These are phyloP conservation scores for Phlegmacium glaucopus DNA, from an alignment of 768 basidiomycete species.

Conservation along the genomic window DNA sequence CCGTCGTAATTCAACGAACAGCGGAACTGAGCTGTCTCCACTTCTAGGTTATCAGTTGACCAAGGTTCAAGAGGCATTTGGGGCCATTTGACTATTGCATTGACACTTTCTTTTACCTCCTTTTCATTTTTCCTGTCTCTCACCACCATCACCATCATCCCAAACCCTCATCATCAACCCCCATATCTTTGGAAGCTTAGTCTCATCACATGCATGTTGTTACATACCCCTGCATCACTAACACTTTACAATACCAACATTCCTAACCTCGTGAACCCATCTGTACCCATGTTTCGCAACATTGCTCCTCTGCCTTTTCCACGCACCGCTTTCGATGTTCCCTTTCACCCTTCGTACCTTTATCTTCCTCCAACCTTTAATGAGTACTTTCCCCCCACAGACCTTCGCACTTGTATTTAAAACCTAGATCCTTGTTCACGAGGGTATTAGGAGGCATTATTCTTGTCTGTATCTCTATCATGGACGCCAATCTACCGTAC, in stretches of 20 bases:
- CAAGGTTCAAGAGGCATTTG: constrained; percentile 44
- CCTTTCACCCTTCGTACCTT: constrained; percentile 5
- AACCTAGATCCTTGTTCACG: constrained; percentile 8
- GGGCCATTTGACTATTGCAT: constrained; percentile 27
- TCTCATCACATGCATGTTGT: constrained; percentile 2
- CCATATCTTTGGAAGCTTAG: neutral
- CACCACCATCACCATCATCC: too few relatives aligned
- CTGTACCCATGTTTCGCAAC: too few relatives aligned
- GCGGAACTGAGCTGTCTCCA: neutral
- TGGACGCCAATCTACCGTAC: neutral
- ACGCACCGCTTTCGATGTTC: constrained; percentile 3
- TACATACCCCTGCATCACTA: too few relatives aligned
- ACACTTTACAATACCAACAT: too few relatives aligned
- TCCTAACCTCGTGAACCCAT: too few relatives aligned
- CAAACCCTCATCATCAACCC: neutral
- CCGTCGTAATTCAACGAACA: constrained; percentile 1
- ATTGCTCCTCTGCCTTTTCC: neutral
- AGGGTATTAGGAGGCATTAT: constrained; percentile 3
- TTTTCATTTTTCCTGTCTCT: constrained; percentile 7
- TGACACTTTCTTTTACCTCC: constrained; percentile 4
- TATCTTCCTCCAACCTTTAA: neutral
- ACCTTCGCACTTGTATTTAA: constrained; percentile 19
- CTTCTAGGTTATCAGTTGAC: constrained; percentile 40
- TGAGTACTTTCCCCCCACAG: constrained; percentile 2
- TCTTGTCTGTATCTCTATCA: constrained; percentile 14